A percentile compares a stretch with the other conserved stretches of the same genome.
Conservation (phyloP, 2,329 filamentous ascomycete species). For the Colletotrichum siamense region DNA sequence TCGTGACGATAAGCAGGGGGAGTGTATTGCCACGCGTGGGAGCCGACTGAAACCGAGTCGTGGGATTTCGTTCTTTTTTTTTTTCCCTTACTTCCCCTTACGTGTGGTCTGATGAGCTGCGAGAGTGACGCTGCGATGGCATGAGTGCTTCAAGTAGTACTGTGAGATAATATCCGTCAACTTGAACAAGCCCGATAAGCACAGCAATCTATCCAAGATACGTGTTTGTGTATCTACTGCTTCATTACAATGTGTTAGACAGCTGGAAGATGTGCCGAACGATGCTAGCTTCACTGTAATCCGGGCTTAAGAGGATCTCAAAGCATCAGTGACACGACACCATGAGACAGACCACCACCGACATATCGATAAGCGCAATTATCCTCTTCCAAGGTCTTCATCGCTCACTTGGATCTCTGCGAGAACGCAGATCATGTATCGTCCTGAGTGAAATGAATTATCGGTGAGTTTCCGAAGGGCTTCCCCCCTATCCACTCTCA, state of each 20-base stretch:
- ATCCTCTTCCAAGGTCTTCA: neutral
- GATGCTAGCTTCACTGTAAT: neutral
- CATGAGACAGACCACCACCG: neutral
- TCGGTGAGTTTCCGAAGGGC: neutral
- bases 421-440: neutral
- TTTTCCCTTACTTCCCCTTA: neutral
- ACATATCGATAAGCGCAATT: too few relatives aligned
- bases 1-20: neutral
- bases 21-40: neutral
- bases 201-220: neutral
- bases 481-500: neutral
- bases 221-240: neutral
- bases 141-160: neutral
- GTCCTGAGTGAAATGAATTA: neutral
- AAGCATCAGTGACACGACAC: neutral
- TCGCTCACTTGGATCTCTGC: neutral
- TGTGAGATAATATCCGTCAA: rapidly evolving
- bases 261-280: neutral
- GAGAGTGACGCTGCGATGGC: neutral
- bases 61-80: neutral
- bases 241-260: rapidly evolving
- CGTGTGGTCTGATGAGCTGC: neutral
- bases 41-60: neutral
- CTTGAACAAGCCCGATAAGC: neutral
- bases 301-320: neutral